phyloP scores from a whole-genome alignment of 495 filamentous ascomycete species.

The Bacidia gigantensis region DNA sequence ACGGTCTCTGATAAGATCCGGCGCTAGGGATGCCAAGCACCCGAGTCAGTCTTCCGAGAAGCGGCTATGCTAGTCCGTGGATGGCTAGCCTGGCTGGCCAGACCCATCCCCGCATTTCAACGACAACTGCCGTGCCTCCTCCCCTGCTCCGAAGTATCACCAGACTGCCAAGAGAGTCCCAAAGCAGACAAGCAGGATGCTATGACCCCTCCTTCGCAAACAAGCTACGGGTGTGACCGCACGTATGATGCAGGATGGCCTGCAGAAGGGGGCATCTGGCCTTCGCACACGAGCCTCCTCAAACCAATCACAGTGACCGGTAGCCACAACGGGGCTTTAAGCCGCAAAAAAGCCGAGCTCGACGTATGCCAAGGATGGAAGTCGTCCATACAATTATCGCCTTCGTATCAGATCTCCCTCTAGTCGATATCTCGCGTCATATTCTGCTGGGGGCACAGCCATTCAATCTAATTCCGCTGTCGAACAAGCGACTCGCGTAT shows the following conservation, averaged over 20 bases:
- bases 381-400: neutral
- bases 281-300: neutral
- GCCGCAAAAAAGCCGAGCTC: neutral
- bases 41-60: neutral
- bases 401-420: neutral
- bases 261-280: constrained; percentile 2
- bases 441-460: neutral
- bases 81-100: neutral
- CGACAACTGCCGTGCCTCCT: neutral
- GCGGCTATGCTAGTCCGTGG: neutral
- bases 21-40: neutral
- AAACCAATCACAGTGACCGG: neutral
- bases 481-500: neutral
- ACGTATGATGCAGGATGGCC: too few species aligned
- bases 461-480: neutral
- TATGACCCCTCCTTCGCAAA: neutral
- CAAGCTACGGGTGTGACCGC: neutral
- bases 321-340: neutral
- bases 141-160: neutral
- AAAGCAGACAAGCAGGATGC: neutral
- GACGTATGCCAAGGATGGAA: neutral
- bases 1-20: neutral
- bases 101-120: neutral
- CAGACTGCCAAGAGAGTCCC: neutral
- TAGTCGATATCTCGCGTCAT: neutral